Evolutionary conservation across 495 filamentous ascomycete species (phyloP).

Genomic region (Aspergillus homomorphus): DNA sequence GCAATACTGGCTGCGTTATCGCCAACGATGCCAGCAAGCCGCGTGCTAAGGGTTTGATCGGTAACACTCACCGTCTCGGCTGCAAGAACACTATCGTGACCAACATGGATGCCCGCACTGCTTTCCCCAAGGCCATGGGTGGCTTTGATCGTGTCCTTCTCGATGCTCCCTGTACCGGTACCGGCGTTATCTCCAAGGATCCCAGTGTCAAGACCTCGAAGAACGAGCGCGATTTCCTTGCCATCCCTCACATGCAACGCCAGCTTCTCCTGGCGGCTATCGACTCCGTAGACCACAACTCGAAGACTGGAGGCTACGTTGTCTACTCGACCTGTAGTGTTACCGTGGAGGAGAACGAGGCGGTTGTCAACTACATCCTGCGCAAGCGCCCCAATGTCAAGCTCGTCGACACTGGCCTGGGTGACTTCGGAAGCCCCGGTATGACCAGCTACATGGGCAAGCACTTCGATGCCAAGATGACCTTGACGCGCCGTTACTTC

Average conservation of each 20-base stretch:
- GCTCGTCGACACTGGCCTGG: conserved; percentile 85
- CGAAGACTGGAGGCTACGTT: conserved; percentile 86
- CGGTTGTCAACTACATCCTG: conserved; percentile 89
- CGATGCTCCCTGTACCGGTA: conserved; percentile 79
- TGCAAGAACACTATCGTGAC: conserved; percentile 92
- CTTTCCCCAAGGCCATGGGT: conserved; percentile 87
- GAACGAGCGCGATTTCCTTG: conserved; percentile 86
- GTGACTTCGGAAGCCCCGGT: conserved; percentile 84
- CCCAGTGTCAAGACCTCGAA: conserved; percentile 96
- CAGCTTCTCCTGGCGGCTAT: conserved; percentile 91
- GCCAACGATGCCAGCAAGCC: conserved; percentile 94
- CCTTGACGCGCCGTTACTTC: conserved; percentile 84
- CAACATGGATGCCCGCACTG: conserved; percentile 84
- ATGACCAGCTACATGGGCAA: conserved; percentile 87
- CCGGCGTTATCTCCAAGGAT: conserved; percentile 93
- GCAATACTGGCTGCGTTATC: conserved; percentile 93
- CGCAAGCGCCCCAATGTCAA: conserved; percentile 87
- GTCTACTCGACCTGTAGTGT: conserved; percentile 94
- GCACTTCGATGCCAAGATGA: conserved; percentile 80
- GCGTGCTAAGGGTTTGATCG: conserved; percentile 93
- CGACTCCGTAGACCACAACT: conserved; percentile 83
- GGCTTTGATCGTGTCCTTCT: conserved; percentile 86
- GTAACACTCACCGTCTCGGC: conserved; percentile 94
- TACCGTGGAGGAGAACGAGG: conserved; percentile 90
- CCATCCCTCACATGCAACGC: conserved; percentile 88